These are phyloP conservation scores for Gracilaria vermiculophylla DNA, from an alignment of 23 red algal genomes.

Conservation along the genomic window DNA sequence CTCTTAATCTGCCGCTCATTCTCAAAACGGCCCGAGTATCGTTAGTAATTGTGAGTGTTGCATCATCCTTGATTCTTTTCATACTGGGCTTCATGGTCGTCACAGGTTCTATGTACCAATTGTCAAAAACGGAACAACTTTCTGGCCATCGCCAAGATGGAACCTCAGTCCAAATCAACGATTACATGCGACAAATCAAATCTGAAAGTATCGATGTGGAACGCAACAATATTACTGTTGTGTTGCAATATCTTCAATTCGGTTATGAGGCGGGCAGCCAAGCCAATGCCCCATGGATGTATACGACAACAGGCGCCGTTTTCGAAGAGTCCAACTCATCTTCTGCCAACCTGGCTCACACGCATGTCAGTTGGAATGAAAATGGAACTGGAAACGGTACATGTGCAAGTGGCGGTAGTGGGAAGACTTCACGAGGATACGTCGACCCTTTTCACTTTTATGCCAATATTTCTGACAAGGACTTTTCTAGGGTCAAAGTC, in stretches of 20 bases:
- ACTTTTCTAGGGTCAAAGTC: constrained; percentile 17
- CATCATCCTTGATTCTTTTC: constrained; percentile 3
- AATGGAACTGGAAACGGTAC: constrained; percentile 57
- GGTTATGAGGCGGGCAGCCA: constrained; percentile 1
- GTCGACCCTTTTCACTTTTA: constrained; percentile 52
- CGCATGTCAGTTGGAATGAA: constrained; percentile 43
- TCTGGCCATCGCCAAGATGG: background rate
- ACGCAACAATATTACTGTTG: constrained; percentile 49
- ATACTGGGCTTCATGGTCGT: background rate
- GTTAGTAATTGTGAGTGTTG: background rate
- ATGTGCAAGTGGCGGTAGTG: constrained; percentile 53
- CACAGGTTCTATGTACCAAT: background rate
- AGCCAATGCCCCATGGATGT: constrained; percentile 62
- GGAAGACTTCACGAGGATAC: constrained; percentile 54
- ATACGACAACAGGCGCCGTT: background rate
- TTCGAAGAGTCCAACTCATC: constrained; percentile 26
- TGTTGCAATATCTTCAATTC: constrained; percentile 55
- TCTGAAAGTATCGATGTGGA: constrained; percentile 10
- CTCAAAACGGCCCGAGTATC: background rate
- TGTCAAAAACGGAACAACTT: background rate
- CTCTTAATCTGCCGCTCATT: background rate
- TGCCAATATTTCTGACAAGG: background rate
- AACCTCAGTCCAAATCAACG: background rate
- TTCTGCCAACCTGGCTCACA: constrained; percentile 29
- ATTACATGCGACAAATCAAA: background rate